These are phyloP conservation scores for Calonectria crousiana DNA, from an alignment of 2,329 filamentous ascomycete species.

Conservation along the genomic window DNA sequence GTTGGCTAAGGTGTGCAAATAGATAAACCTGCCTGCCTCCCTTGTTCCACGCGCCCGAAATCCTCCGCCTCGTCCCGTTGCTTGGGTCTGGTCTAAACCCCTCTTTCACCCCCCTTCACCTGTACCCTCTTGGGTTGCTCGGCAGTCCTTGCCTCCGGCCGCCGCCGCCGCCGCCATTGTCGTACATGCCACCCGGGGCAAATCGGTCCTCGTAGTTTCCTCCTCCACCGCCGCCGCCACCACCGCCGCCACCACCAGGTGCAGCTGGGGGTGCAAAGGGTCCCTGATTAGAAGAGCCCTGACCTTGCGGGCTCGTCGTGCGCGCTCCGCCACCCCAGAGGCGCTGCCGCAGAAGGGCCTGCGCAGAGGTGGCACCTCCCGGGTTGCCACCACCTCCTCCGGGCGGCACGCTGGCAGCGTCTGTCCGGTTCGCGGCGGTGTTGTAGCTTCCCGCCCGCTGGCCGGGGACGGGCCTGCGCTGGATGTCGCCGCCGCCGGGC, in stretches of 20 bases:
- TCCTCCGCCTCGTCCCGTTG: not conserved
- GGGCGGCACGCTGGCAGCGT: slow-evolving; percentile 44
- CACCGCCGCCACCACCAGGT: slow-evolving; percentile 32
- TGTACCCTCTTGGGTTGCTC: slow-evolving; percentile 58
- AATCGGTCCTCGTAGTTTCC: slow-evolving; percentile 60
- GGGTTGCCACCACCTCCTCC: slow-evolving; percentile 46
- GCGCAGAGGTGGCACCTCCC: slow-evolving; percentile 69
- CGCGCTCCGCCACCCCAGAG: slow-evolving; percentile 73
- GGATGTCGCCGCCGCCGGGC: slow-evolving; percentile 48
- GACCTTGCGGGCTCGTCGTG: slow-evolving; percentile 66
- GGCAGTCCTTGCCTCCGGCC: slow-evolving; percentile 60
- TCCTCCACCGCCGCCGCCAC: slow-evolving; percentile 46
- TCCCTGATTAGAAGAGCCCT: slow-evolving; percentile 47
- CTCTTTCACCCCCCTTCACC: slow-evolving; percentile 37
- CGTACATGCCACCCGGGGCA: slow-evolving; percentile 60
- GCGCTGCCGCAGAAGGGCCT: slow-evolving; percentile 85
- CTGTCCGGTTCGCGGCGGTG: slow-evolving; percentile 48
- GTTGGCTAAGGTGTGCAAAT: slow-evolving; percentile 12
- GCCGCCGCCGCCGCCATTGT: slow-evolving; percentile 47
- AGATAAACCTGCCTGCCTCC: slow-evolving; percentile 13
- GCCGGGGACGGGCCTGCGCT: slow-evolving; percentile 47
- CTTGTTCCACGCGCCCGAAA: not conserved
- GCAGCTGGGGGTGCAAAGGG: slow-evolving; percentile 61
- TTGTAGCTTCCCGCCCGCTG: slow-evolving; percentile 76
- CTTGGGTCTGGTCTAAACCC: not conserved